Base-by-base conservation (phyloP, 371 early-diverging fungal species). In the Mucor circinelloides region DNA sequence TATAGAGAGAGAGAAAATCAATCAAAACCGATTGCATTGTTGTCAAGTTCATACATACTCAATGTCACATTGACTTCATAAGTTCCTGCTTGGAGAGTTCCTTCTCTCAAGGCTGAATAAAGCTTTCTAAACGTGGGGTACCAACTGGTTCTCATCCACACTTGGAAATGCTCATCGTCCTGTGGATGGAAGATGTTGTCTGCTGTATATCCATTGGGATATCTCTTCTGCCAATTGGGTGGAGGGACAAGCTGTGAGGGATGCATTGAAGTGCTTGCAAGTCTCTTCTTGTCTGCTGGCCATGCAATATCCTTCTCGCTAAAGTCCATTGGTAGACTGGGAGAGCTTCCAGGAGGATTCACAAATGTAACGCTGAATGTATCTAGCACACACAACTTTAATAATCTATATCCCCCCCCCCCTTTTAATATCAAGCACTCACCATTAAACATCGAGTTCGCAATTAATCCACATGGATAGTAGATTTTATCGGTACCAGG, bases 381-480 rank as follows among this genome's bases (percentile, higher is more conserved):
- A 71, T 88, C 84, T 84, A 67, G 15, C 10, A 27, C 32, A 55
- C 15, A 21, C 58, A 36, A 56, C 13, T 32, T 31, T 2, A 52
- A 52, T 52, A 9, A 13, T 3, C 15, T 25, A 48, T 52, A 27
- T 27, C 12, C 5, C 10, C 42, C 42, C 10, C 5, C 19, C 32
- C 10, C 10, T 8, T 56, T 9, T 19, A 1, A 30, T n/a, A 46
- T 17, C 10, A 42, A 34, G 32, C 40, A 42, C 9, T 63, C 78
- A 89, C 93, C 98, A 69, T 95, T 93, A 72, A 97, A 97, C 75
- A 93, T 84, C 0, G 95, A 94, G 73, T 97, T 95, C 10, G 97
- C 94, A 71, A 98, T 93, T 58, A 96, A 81, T 0, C 98, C 98
- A 70, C 96, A 97, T 21, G 98, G 98, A 76, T 96, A 98, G 66